Base-by-base conservation (phyloP, 2,329 filamentous ascomycete genomes). In the Allantophomopsis lycopodina region DNA sequence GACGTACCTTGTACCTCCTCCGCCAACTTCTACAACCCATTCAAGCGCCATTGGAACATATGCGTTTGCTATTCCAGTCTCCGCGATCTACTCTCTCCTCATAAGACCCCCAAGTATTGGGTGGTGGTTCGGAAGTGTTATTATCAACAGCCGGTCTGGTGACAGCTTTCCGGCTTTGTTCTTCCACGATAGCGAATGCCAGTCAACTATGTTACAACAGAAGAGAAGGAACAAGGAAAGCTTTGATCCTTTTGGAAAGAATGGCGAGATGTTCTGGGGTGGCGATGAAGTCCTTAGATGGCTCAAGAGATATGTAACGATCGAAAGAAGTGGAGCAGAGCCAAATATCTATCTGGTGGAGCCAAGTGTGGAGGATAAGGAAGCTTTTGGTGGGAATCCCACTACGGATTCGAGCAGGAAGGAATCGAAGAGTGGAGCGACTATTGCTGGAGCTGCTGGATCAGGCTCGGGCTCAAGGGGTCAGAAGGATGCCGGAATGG, bases 111-210 rank as follows among this genome's bases (percentile, higher is more conserved):
- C 91, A 5, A 95, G 86, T 56, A 63, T 94, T 7, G 93, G 91
- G 13, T 98, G 91, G 93, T 98, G 91, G 91, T 95, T 93, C 57
- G 91, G 91, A 28, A 94, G 87, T 46, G 63, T 98, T 20, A 81
- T 98, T 42, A 85, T 98, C 63, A 98, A 98, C 57, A 86, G 84
- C 1, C 71, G 83, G 11, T 78, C 82, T 1, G 93, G 93, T 3
- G 88, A 96, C 56, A 91, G 84, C 56, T 94, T 96, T 49, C 91
- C 91, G 0, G 87, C 91, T 0, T 65, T 98, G 1, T 98, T 98
- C 63, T 98, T 98, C 62, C 91, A 98, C 57, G 91, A 98, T 54
- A 87, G 79, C 46, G 91, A 98, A 63, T 98, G 91, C 54, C 83
- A 94, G 60, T 93, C 83, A 39, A 98, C 91, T 0, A 94, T 96